phyloP scores from a whole-genome alignment of 2,329 filamentous ascomycete genomes.

The Paramyrothecium roridum region DNA sequence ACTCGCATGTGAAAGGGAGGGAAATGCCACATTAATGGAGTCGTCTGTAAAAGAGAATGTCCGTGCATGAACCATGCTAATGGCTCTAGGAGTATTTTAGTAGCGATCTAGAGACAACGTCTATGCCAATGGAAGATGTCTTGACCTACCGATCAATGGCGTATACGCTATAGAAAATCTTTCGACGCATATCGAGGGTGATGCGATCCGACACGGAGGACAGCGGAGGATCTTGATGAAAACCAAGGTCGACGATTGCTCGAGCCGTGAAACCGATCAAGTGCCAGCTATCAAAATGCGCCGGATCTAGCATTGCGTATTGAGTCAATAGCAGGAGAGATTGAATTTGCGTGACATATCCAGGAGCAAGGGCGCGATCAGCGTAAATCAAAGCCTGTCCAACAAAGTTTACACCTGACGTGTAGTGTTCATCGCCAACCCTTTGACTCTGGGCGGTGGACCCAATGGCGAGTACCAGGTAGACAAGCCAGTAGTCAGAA shows the following conservation, averaged over 20 bases:
- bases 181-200: conserved; percentile 72
- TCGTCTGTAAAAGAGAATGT: conserved; percentile 95
- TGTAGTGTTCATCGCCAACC: conserved; percentile 62
- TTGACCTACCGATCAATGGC: conserved; percentile 72
- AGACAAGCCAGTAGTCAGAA: conserved; percentile 81
- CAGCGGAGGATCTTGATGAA: conserved; percentile 84
- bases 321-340: conserved; percentile 82
- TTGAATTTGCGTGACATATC: conserved; percentile 81
- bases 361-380: conserved; percentile 80
- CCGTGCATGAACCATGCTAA: conserved; percentile 82
- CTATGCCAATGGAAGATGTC: background rate
- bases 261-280: conserved; percentile 86
- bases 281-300: conserved; percentile 92
- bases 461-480: conserved; percentile 84
- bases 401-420: conserved; percentile 53
- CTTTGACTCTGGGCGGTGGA: conserved; percentile 70
- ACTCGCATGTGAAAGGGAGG: conserved; percentile 46
- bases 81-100: conserved; percentile 52
- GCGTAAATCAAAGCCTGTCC: conserved; percentile 70
- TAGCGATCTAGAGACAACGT: background rate
- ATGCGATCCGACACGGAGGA: conserved; percentile 65
- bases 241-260: conserved; percentile 82
- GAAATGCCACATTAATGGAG: conserved; percentile 76
- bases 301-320: conserved; percentile 86
- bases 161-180: conserved; percentile 89